phyloP scores from a whole-genome alignment of 176 grass and related monocot genomes.

The Musa acuminata region DNA sequence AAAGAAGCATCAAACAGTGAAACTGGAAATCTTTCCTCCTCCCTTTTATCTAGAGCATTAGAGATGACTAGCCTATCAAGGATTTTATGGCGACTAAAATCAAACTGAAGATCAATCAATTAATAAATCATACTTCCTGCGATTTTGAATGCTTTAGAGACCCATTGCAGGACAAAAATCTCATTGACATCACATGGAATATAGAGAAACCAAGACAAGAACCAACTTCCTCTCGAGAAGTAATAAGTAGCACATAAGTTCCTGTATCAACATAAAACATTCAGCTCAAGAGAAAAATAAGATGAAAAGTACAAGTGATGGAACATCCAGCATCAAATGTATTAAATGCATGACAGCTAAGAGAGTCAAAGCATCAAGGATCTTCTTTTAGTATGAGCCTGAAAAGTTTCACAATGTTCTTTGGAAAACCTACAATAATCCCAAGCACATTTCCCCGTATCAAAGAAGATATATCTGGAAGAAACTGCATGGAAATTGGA shows the following conservation, averaged over 20 bases:
- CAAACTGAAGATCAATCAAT: constrained; percentile 1
- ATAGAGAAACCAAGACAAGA: constrained; percentile 61
- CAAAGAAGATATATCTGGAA: background rate
- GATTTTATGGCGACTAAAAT: constrained; percentile 6
- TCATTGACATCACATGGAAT: constrained; percentile 63
- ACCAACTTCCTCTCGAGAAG: constrained; percentile 61
- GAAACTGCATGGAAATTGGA: background rate
- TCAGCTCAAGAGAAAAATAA: background rate
- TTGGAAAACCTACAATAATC: background rate
- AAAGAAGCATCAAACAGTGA: background rate
- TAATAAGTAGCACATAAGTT: constrained; percentile 79
- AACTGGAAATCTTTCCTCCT: background rate
- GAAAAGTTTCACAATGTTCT: background rate
- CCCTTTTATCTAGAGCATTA: constrained; percentile 1
- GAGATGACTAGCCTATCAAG: background rate
- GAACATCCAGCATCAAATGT: background rate
- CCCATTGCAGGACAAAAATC: constrained; percentile 78
- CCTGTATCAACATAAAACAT: constrained; percentile 45
- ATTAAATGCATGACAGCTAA: background rate
- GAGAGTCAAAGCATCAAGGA: background rate
- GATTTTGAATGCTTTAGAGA: constrained; percentile 72
- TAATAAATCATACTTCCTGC: constrained; percentile 58
- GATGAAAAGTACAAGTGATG: background rate
- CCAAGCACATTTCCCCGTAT: background rate
- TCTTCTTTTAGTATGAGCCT: background rate